phyloP scores from a whole-genome alignment of 352 stramenopile genomes.

The Ophiocytium majus region DNA sequence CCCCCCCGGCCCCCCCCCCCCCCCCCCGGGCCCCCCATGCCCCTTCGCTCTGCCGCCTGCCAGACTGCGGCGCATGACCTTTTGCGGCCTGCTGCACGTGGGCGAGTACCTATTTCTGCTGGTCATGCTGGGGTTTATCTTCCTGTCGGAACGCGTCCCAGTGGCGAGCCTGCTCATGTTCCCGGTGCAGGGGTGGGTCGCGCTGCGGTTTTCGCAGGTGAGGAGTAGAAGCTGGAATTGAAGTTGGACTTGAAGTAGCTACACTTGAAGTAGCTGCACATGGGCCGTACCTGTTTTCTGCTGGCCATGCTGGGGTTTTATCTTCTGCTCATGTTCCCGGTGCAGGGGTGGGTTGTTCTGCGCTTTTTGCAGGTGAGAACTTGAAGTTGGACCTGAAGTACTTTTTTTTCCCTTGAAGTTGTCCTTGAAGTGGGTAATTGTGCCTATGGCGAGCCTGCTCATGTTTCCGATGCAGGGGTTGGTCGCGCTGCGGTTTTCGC shows the following conservation, averaged over 20 bases:
- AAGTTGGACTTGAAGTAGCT: neutral
- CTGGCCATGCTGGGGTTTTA: neutral
- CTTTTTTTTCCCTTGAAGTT: neutral
- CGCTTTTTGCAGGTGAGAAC: neutral
- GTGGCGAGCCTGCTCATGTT: neutral
- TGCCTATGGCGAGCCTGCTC: neutral
- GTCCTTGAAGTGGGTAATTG: too few species aligned
- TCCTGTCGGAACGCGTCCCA: neutral
- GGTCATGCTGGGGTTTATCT: neutral
- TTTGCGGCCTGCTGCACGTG: too few species aligned
- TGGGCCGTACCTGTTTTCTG: neutral
- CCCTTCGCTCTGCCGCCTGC: too few species aligned
- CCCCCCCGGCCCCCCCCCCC: too few species aligned
- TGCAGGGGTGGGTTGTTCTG: neutral
- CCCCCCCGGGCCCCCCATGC: too few species aligned
- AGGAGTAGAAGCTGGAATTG: neutral
- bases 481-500: slow-evolving; percentile 13
- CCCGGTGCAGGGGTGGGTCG: neutral
- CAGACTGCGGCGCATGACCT: too few species aligned
- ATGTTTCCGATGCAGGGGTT: slow-evolving; percentile 1
- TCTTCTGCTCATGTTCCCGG: too few species aligned
- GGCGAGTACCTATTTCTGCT: too few species aligned
- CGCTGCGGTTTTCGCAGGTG: neutral
- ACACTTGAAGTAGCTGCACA: neutral
- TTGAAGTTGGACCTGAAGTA: neutral